Base-by-base conservation (phyloP, 2,329 filamentous ascomycete genomes). In the Setomelanomma holmii region DNA sequence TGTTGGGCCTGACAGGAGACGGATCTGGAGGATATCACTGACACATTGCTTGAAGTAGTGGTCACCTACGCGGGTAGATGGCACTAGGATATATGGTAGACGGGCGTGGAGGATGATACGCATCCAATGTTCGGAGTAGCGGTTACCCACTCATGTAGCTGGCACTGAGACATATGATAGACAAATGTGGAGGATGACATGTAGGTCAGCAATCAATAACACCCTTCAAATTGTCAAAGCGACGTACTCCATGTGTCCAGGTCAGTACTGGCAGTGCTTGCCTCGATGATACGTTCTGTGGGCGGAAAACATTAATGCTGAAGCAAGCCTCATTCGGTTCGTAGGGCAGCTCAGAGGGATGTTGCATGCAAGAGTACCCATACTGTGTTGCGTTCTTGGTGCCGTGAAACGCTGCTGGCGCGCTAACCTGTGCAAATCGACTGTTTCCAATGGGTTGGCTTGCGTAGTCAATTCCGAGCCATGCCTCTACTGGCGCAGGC, bases 401-500 rank as follows among this genome's bases (percentile, higher is more conserved):
- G 0, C 76, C 78, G 1, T 67, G 61, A 34, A 80, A 79, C 1
- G 69, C 51, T 3, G 56, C 48, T 0, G 78, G 76, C 57, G 67
- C 73, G 4, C 70, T 61, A 17, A 78, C 66, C 1, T 72, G 67
- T 2, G 63, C 61, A 36, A 80, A 80, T 0, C 78, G 75, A 4
- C 63, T 48, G 0, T 74, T 68, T 2, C 76, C 77, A 0, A 72
- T 40, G 8, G 66, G 66, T 39, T 68, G 69, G 0, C 76, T 74
- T 0, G 78, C 71, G 38, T 79, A 80, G 58, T 79, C 77, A 22
- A 80, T 78, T 1, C 78, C 78, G 1, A 80, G 68, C 79, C 78
- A 80, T 3, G 79, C 78, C 38, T 80, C 76, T 2, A 80, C 75
- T 0, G 69, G 36, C 3, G 55, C 58, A 4, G 71, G 64, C 0